Evolutionary conservation across 495 filamentous ascomycete genomes (phyloP), one percentile per base, ranked within the genome.

Genomic region (Aspergillus cavernicola): DNA sequence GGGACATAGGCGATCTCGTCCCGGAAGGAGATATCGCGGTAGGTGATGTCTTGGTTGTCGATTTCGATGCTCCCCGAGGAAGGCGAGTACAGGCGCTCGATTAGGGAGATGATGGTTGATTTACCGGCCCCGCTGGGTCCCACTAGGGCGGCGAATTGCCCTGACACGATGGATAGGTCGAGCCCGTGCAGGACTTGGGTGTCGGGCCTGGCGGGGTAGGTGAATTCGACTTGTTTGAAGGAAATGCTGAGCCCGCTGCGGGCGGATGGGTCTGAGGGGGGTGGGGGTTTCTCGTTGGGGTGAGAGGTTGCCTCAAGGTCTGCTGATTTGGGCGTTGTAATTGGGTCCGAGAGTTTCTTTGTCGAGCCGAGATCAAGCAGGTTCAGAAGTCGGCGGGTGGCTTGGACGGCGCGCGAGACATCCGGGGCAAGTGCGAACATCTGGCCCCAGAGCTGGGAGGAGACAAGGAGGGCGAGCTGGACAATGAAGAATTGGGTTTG

Each of bases 401-500:
- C 68, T 2, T 67, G 32, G 5, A 64, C 55, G 2, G 84, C 82
- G 36, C 76, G 78, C 10, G 82, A 81, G 11, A 87, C 65, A 47
- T 85, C 82, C 0, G 83, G 81, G 0, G 82, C 82, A 1, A 86
- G 70, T 5, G 77, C 77, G 57, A 87, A 86, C 71, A 86, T 80
- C 58, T 86, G 83, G 0, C 82, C 80, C 51, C 80, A 83, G 3
- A 78, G 77, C 60, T 86, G 85, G 0, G 83, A 83, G 29, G 77
- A 81, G 57, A 80, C 79, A 18, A 80, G 64, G 0, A 81, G 60
- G 5, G 83, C 80, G 0, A 81, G 74, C 11, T 85, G 64, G 2
- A 87, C 80, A 51, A 85, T 85, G 64, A 86, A 86, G 66, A 88
- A 87, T 50, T 86, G 75, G 4, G 77, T 72, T 22, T 75, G 76